Evolutionary conservation across 2,329 filamentous ascomycete species (phyloP).

Genomic region (Sclerotinia sclerotiorum): DNA sequence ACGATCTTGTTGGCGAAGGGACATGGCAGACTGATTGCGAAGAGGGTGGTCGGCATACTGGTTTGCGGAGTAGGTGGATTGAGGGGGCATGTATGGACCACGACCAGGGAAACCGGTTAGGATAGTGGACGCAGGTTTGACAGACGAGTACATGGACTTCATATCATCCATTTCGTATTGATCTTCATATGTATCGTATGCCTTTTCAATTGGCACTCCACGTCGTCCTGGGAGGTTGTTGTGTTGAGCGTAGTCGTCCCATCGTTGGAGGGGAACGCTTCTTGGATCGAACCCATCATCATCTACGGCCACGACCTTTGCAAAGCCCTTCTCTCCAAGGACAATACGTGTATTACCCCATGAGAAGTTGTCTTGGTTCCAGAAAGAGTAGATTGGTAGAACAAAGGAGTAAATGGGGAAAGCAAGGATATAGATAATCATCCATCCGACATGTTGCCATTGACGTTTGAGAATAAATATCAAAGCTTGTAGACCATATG

Average conservation of each 20-base stretch:
- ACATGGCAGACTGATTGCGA: conserved; percentile 72
- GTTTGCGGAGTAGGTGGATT: conserved; percentile 59
- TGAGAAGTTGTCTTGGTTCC: conserved; percentile 98
- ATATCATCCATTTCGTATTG: conserved; percentile 98
- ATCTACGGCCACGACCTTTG: conserved; percentile 84
- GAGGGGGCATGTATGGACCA: conserved; percentile 73
- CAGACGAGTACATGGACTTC: conserved; percentile 92
- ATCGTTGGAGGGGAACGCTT: conserved; percentile 89
- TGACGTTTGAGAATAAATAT: conserved; percentile 97
- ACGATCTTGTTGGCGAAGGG: conserved; percentile 51
- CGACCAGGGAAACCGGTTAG: conserved; percentile 77
- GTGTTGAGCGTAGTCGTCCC: conserved; percentile 88
- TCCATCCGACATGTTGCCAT: conserved; percentile 99
- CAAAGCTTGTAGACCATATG: conserved; percentile 92
- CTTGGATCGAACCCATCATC: conserved; percentile 89
- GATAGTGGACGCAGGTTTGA: conserved; percentile 81
- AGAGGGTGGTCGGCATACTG: conserved; percentile 51
- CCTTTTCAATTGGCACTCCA: conserved; percentile 67
- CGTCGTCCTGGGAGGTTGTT: conserved; percentile 92
- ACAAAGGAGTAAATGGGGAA: conserved; percentile 92
- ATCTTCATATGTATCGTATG: conserved; percentile 67
- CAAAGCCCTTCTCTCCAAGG: conserved; percentile 87
- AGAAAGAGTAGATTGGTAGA: conserved; percentile 95
- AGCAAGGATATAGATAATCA: conserved; percentile 97
- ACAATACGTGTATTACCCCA: conserved; percentile 99